A percentile compares a stretch with the other conserved stretches of the same genome.
phyloP scores from a whole-genome alignment of 2,329 filamentous ascomycete species.

The Fusarium scirpi region DNA sequence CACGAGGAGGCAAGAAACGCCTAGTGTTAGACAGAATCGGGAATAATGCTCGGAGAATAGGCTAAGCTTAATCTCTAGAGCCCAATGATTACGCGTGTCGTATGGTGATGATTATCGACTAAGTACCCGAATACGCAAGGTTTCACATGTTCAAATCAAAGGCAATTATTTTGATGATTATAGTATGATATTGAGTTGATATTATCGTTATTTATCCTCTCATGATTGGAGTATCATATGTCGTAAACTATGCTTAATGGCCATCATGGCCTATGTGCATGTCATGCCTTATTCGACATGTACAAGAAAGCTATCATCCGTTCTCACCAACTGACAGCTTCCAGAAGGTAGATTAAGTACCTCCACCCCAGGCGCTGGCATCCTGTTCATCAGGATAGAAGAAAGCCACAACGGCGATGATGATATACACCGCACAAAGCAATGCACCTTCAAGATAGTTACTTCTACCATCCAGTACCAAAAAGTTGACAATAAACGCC shows the following conservation, averaged over 20 bases:
- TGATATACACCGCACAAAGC: slow-evolving; percentile 74
- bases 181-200: neutral
- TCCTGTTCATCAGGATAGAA: slow-evolving; percentile 70
- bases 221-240: slow-evolving; percentile 7
- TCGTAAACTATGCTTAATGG: neutral
- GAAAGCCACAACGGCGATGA: slow-evolving; percentile 74
- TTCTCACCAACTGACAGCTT: slow-evolving; percentile 17
- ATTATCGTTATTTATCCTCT: neutral
- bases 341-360: slow-evolving; percentile 6
- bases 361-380: slow-evolving; percentile 56
- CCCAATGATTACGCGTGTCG: neutral
- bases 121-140: neutral
- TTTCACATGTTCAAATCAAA: neutral
- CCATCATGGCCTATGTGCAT: neutral
- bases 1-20: slow-evolving; percentile 7
- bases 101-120: neutral
- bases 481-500: slow-evolving; percentile 87
- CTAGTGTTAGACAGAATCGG: neutral
- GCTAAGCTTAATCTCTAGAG: neutral
- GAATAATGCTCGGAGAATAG: neutral
- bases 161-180: neutral
- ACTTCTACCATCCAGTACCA: slow-evolving; percentile 85
- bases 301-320: neutral
- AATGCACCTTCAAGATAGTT: slow-evolving; percentile 87
- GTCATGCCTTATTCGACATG: neutral